Base-by-base conservation (phyloP, 257 asterid species). In the Rauvolfia tetraphylla region DNA sequence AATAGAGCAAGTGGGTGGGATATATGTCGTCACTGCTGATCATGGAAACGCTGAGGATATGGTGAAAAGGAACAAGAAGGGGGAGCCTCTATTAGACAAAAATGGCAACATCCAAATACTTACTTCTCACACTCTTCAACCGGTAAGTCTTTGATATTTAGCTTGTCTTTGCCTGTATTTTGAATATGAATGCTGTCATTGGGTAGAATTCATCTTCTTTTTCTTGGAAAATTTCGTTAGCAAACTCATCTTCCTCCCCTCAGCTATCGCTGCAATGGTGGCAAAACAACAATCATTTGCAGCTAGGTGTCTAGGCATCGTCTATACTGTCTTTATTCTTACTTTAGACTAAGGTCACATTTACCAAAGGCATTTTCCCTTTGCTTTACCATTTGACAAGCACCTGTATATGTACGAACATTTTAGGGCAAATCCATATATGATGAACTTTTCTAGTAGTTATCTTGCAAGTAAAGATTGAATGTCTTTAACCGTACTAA, bases 1-100 rank as follows among this genome's bases (percentile, higher is more conserved):
- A 23, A 83, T 95, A 7, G 96, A 88, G 88, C 89, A 95, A 87
- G 97, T 95, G 48, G 94, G 99, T 61, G 98, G 99, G 75, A 92
- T 95, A 48, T 95, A 88, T 71, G 86, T 95, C n/a, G 94, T 95
- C 13, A 95, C 99, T 53, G 99, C 99, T 74, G 99, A 95, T 84
- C 99, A 95, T 76, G 99, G 99, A 75, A 95, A 95, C 80, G 98
- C 98, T 0, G 99, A 95, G 86, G 99, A 95, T 82, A 92, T 92
- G 99, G 99, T 95, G 79, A 95, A 95, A 84, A 91, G 99, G 81
- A 82, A 95, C 90, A 95, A 91, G 92, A 95, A 92, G 80, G 99
- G 99, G 41, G 95, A 92, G 76, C 98, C 99, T 31, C 89, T 77
- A 74, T 89, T 92, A 14, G 99, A 92, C 92, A 92, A 95, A 89